Base-by-base conservation (phyloP, 768 basidiomycete species). In the Kwoniella dendrophila region DNA sequence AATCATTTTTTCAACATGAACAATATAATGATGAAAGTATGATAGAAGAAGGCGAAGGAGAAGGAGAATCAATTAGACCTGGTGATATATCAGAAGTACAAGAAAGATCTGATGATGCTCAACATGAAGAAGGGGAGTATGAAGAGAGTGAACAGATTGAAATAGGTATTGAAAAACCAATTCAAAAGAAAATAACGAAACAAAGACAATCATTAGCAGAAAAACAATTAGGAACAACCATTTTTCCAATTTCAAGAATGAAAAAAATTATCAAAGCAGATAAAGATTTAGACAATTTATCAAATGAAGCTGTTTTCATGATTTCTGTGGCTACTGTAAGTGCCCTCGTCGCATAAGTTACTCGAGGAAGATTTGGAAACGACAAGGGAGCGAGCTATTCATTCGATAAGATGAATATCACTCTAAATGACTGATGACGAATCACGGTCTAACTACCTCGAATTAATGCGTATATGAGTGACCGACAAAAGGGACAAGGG, bases 251-350 rank as follows among this genome's bases (percentile, higher is more conserved):
- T 54, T 81, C 88, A 1, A 84, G 89, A 62, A 88, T 94, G 40
- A 90, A 91, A 77, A 87, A 83, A 80, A 90, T 93, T 49, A 83
- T 92, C 66, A 92, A 90, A 72, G 90, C 88, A 5, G 92, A 94
- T 79, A 88, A 88, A 82, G 92, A 82, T 6, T 52, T 81, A 55
- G 70, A 75, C 33, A 72, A 76, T 58, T 76, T 78, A 67, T 86
- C 87, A 11, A 87, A 83, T 73, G 92, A 94, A 55, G 90, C 90
- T 24, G 84, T 86, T 0, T 86, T 90, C 67, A 79, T 92, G 64
- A 87, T 94, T 47, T 86, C 89, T 22, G 80, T 91, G 27, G 91
- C 91, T 4, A 87, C 92, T 38, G 91, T 91, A 56, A 66, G 81
- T 75, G 22, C 6, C 3, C 22, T 7, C 24, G 27, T 11, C 33